Base-by-base conservation (phyloP, 2,329 filamentous ascomycete species). In the Cladosporium sp. region DNA sequence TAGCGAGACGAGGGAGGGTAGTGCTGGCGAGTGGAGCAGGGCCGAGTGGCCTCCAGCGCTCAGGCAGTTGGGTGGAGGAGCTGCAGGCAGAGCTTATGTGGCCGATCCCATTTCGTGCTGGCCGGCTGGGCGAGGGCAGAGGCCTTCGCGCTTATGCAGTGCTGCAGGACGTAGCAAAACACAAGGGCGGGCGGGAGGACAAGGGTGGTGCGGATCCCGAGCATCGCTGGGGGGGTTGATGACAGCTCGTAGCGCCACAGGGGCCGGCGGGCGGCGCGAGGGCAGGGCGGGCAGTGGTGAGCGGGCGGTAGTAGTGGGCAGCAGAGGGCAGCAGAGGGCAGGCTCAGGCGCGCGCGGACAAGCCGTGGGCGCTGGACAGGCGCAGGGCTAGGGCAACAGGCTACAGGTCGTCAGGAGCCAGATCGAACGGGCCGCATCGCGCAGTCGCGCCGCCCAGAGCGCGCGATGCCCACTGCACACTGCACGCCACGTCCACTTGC, bases 201-300 rank as follows among this genome's bases (percentile, higher is more conserved):
- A 50, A 50, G 48, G 42, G 49, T 52, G 10, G 49, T 52, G 49
- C 42, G 49, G 33, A 52, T 45, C 41, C 42, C 42, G 34, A 38
- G 33, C 14, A 46, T 18, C 22, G 22, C 22, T 45, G 35, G 46
- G 49, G 49, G 43, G 49, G 43, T 42, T 38, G 42, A 52, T 52
- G 49, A 52, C 49, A 52, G 43, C 49, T 45, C 49, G 43, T 46
- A 40, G 48, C 48, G 48, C 48, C 48, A 50, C 48, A 50, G 48
- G 48, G 48, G 48, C 22, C 33, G 48, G 28, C 22, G 22, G 22
- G 22, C 22, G 22, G 22, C 22, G 22, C 22, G 22, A 28, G 22
- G 35, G 16, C 13, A 16, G 16, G 35, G 16, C 13, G 16, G 35
- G 13, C 13, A 16, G 16, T 40, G 13, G 35, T n/a, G 6, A 7